These are phyloP conservation scores for Emergomyces pasteurianus DNA, from an alignment of 2,329 filamentous ascomycete genomes.

Conservation along the genomic window DNA sequence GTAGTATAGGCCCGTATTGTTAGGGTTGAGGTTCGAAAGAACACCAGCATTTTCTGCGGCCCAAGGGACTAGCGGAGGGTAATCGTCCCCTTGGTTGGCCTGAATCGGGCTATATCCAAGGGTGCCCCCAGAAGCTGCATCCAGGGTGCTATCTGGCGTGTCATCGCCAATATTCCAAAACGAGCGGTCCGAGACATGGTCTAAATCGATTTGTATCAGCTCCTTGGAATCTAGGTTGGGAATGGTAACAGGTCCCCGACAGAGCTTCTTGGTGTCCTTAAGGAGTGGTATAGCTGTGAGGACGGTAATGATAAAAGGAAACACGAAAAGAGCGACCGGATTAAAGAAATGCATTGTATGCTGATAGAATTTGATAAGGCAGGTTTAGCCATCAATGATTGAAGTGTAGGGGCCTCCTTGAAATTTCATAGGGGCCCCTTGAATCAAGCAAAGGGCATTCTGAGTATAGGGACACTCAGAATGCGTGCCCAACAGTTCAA, in stretches of 20 bases:
- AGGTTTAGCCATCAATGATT: neutral
- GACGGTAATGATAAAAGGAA: slow-evolving; percentile 3
- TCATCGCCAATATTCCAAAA: slow-evolving; percentile 5
- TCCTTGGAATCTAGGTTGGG: slow-evolving; percentile 5
- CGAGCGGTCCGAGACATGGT: neutral
- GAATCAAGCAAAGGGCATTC: neutral
- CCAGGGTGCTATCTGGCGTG: neutral
- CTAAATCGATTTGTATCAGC: slow-evolving; percentile 6
- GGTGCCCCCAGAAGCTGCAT: slow-evolving; percentile 9
- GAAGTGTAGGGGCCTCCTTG: neutral
- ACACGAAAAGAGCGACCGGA: slow-evolving; percentile 6
- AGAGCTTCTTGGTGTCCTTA: neutral
- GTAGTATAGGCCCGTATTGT: slow-evolving; percentile 7
- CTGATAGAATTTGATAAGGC: neutral
- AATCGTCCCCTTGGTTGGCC: neutral
- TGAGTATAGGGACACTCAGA: neutral
- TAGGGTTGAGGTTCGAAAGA: slow-evolving; percentile 1
- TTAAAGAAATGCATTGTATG: slow-evolving; percentile 9
- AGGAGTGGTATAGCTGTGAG: slow-evolving; percentile 1
- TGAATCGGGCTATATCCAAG: slow-evolving; percentile 5
- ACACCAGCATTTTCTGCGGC: slow-evolving; percentile 1
- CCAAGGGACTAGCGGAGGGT: neutral
- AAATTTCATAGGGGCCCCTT: neutral
- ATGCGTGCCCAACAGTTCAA: neutral
- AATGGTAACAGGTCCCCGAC: neutral